phyloP scores from a whole-genome alignment of 371 early-diverging fungal genomes.

The Coemansia sp. region DNA sequence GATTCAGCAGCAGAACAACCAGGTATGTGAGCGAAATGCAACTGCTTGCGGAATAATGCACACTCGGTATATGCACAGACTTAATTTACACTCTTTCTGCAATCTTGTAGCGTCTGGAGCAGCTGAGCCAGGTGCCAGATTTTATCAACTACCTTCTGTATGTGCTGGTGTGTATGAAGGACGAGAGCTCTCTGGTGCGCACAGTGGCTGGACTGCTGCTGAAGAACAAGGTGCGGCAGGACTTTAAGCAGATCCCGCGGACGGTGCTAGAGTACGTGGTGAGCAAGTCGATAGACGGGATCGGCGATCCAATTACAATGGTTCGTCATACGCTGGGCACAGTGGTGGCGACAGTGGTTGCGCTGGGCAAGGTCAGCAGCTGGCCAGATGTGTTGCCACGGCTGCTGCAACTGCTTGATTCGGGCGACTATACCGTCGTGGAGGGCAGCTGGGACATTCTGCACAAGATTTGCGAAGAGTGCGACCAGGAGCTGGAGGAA shows the following conservation, averaged over 20 bases:
- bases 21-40: conserved; percentile 51
- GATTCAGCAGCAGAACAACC: conserved; percentile 61
- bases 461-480: conserved; percentile 92
- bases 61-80: not conserved
- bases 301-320: conserved; percentile 68
- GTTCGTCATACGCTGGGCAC: conserved; percentile 77
- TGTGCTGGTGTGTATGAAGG: conserved; percentile 71
- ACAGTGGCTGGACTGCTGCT: conserved; percentile 85
- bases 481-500: conserved; percentile 70
- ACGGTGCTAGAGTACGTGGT: conserved; percentile 74
- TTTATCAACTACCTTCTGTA: conserved; percentile 86
- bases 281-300: conserved; percentile 63
- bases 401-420: conserved; percentile 73
- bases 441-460: conserved; percentile 85
- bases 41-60: not conserved
- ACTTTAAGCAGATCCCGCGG: conserved; percentile 62
- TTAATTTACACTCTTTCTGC: conserved; percentile 7
- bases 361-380: conserved; percentile 63
- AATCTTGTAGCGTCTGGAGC: conserved; percentile 69
- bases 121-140: conserved; percentile 81
- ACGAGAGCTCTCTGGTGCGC: conserved; percentile 61
- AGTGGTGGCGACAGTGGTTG: conserved; percentile 80
- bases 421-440: conserved; percentile 64
- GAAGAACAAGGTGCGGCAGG: conserved; percentile 77
- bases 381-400: conserved; percentile 83